Base-by-base conservation (phyloP, 2,329 filamentous ascomycete genomes). In the Fusarium sp. region DNA sequence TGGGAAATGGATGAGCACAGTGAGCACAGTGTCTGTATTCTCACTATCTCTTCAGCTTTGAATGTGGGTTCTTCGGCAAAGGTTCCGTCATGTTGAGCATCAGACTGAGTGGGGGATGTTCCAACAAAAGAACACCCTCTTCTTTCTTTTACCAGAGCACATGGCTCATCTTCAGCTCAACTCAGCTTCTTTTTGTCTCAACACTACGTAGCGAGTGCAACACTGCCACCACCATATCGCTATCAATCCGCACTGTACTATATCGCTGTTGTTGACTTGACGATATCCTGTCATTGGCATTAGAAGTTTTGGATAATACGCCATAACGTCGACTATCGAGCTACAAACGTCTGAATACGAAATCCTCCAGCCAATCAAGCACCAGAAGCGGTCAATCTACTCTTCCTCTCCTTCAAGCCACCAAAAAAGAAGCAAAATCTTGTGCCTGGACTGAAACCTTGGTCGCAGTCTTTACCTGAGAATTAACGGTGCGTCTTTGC, bases 231-330 rank as follows among this genome's bases (percentile, higher is more conserved):
- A 56, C 44, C 46, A 56, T 38, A 42, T 43, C 26, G 23, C 44
- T 56, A 47, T 52, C 45, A 64, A 56, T 61, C 43, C 65, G 57
- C 70, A 72, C 70, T 73, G 68, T 73, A 54, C 34, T 4, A 19
- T 12, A 14, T 23, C 45, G 20, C 17, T 32, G 20, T 26, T 30
- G 34, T 43, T 44, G n/a, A 32, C 23, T 46, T 49, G 30, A 44
- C 42, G 44, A 54, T 46, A 38, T 30, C 36, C 30, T 38, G 47
- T 28, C 24, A 51, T 53, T 68, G 65, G 56, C 42, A 62, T 30
- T 42, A 23, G 20, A 14, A 20, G n/a, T 45, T 32, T 53, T 54
- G 23, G 19, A 19, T 42, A 26, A 34, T 30, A 6, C 28, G 40
- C 43, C 24, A 53, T 26, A 36, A 12, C 38, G 45, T n/a, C 32